Evolutionary conservation across 1,284 basidiomycete genomes (phyloP), one percentile per base, ranked within the genome.

Genomic region (Boletellus dicymbophilus): DNA sequence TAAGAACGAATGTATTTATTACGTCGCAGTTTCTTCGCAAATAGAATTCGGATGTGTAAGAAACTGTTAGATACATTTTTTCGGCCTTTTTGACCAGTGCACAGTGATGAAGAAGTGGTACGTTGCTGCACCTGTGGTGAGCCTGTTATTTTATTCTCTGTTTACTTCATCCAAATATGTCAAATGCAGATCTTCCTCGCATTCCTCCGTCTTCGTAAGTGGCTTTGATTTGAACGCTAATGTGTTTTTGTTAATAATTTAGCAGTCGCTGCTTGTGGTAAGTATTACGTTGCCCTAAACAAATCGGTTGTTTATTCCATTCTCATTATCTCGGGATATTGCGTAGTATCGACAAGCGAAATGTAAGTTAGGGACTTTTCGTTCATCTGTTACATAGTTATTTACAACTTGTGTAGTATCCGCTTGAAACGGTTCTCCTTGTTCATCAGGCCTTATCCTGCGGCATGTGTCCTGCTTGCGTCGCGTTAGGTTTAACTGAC

Each of bases 81-180:
- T 18, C 20, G n/a, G n/a, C 25, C 20, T 42, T 6, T 1, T 38
- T 66, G 20, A 67, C 36, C 2, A 3, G 4, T 37, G 42, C n/a
- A 4, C 34, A 67, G 65, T 67, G 49, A 67, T 62, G 21, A 69
- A 69, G 49, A 66, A 37, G 23, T 70, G 65, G 67, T 67, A 63
- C 22, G 37, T 66, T 4, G 63, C 65, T 0, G 65, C 51, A 0
- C 68, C 68, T 13, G 28, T 67, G 26, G 65, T 70, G 47, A 1
- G 67, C 56, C 2, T 11, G 0, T 18, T n/a, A 22, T 3, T 7
- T 4, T 26, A 1, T 18, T 15, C 9, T 45, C 12, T 3, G n/a
- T 34, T 15, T 15, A 5, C 34, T 18, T 41, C 13, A 23, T 31
- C 10, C 13, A 9, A 27, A 28, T 0, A 8, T 25, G 1, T 30